Base-by-base conservation (phyloP, 2,329 filamentous ascomycete genomes). In the Polychaeton citri region DNA sequence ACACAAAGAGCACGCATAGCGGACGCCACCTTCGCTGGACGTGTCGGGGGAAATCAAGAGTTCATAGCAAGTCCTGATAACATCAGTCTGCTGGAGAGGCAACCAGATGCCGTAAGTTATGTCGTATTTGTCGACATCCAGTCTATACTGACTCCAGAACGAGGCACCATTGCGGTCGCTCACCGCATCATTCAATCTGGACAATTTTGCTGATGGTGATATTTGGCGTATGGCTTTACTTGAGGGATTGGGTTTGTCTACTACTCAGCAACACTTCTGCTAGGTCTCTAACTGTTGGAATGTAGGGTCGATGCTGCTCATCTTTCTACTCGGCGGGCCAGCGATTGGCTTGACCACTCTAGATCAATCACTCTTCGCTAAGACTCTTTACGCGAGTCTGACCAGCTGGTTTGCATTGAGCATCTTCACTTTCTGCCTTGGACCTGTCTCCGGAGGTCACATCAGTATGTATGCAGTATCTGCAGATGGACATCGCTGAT, bases 401-500 rank as follows among this genome's bases (percentile, higher is more conserved):
- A n/a, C 40, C 7, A 42, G 42, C 19, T 33, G 33, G n/a, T 7
- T 43, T 3, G 38, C 42, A 2, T 21, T 70, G n/a, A 51, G 65
- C 1, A 45, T 68, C 1, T 65, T 71, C 45, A 68, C 72, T 32
- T 70, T 64, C 43, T 61, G 61, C 6, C 62, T 65, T 10, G 63
- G 59, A 4, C 62, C 67, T 0, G 62, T 63, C 0, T 66, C 63
- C 3, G 68, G 69, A 26, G 69, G 64, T 1, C 69, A 73, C 44
- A 50, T 73, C 37, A 73, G n/a, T n/a, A n/a, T n/a, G n/a, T n/a
- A n/a, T n/a, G n/a, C n/a, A n/a, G n/a, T n/a, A n/a, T n/a, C n/a
- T n/a, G n/a, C n/a, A n/a, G n/a, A n/a, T n/a, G n/a, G n/a, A n/a
- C n/a, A n/a, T n/a, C n/a, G n/a, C n/a, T n/a, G n/a, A n/a, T n/a